Evolutionary conservation across 306 rosid genomes (phyloP).

Genomic region (Corylus heterophylla): DNA sequence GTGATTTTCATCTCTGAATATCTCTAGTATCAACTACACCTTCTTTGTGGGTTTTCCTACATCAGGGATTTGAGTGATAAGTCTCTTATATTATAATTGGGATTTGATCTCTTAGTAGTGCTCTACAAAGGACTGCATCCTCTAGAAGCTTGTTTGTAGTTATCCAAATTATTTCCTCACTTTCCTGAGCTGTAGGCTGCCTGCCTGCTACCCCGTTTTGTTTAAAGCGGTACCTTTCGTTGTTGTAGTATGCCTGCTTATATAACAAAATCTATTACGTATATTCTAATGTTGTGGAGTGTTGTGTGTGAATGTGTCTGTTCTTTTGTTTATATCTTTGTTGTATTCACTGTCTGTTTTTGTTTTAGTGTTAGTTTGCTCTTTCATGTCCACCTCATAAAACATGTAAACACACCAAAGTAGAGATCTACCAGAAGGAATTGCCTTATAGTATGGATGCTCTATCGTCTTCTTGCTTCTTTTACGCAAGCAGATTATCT

Average conservation of each 20-base stretch:
- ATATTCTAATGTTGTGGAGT: background rate
- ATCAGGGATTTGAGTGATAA: too few species aligned
- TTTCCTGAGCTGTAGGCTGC: background rate
- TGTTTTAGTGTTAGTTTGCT: background rate
- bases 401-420: background rate
- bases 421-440: background rate
- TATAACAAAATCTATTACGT: background rate
- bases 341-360: background rate
- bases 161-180: background rate
- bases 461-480: background rate
- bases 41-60: too few species aligned
- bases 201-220: background rate
- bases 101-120: background rate
- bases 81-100: background rate
- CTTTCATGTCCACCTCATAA: background rate
- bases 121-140: background rate
- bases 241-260: background rate
- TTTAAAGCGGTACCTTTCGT: background rate
- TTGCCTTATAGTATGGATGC: background rate
- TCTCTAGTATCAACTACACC: background rate
- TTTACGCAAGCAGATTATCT: background rate
- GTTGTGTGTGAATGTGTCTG: background rate
- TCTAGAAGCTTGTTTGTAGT: background rate
- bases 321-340: too few species aligned
- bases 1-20: too few species aligned